Conservation (phyloP, 108 stramenopile species). For the Cyclotella distinguenda region DNA sequence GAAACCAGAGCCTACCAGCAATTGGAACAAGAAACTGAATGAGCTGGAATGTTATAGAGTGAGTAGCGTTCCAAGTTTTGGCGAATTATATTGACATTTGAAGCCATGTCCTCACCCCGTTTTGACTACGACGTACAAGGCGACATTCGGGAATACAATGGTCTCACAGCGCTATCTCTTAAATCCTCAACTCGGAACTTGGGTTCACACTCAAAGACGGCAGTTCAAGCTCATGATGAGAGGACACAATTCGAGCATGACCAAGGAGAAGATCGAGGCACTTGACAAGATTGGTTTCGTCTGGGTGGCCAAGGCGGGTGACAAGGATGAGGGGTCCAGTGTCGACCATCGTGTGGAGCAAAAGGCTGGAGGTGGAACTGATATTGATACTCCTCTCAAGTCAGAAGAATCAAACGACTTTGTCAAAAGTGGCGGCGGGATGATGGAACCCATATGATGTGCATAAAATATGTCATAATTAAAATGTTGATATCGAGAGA, state of each 20-base stretch:
- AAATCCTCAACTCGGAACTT: conserved; percentile 37
- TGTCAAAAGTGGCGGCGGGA: too few relatives aligned
- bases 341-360: too few relatives aligned
- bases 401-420: too few relatives aligned
- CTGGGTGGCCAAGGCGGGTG: conserved; percentile 43
- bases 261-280: conserved; percentile 33
- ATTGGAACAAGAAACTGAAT: conserved; percentile 24
- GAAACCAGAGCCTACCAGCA: conserved; percentile 15
- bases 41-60: conserved; percentile 27
- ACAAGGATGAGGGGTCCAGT: background rate
- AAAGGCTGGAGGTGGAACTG: too few relatives aligned
- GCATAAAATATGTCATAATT: too few relatives aligned
- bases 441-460: too few relatives aligned
- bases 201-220: conserved; percentile 45
- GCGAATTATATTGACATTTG: background rate
- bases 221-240: conserved; percentile 42
- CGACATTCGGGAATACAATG: conserved; percentile 52
- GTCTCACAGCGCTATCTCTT: conserved; percentile 59
- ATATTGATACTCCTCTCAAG: too few relatives aligned
- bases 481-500: too few relatives aligned
- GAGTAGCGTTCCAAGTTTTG: background rate
- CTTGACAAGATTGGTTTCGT: conserved; percentile 55
- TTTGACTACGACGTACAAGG: conserved; percentile 33
- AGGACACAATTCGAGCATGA: conserved; percentile 57
- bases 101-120: background rate